Conservation (phyloP, 192 early-diverging fungal genomes). For the Fimicolochytrium jonesii region DNA sequence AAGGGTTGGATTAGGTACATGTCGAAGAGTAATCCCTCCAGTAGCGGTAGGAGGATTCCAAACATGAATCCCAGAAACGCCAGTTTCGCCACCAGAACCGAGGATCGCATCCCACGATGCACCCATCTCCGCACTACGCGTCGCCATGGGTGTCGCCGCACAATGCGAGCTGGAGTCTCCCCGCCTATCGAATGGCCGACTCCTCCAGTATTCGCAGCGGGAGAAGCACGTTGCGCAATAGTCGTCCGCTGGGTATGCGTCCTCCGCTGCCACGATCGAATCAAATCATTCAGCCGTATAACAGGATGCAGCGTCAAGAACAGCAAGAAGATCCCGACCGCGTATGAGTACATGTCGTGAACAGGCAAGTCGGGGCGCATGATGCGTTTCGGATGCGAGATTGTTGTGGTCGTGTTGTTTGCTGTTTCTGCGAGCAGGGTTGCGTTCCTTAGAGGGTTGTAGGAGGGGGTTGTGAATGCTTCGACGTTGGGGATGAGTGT, state of each 20-base stretch:
- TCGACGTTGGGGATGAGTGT: background rate
- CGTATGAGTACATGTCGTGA: slow-evolving; percentile 76
- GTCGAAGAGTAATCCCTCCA: slow-evolving; percentile 66
- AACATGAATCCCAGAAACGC: slow-evolving; percentile 49
- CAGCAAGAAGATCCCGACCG: slow-evolving; percentile 63
- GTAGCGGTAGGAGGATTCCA: slow-evolving; percentile 64
- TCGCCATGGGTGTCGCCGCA: background rate
- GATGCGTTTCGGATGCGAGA: background rate
- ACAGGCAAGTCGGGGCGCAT: slow-evolving; percentile 46
- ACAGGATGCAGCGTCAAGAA: slow-evolving; percentile 12
- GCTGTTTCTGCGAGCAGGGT: too few relatives aligned
- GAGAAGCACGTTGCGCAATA: too few relatives aligned
- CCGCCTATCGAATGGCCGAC: too few relatives aligned
- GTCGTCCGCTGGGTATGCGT: background rate
- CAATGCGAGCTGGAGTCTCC: background rate
- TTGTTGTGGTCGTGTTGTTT: background rate
- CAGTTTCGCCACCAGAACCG: slow-evolving; percentile 30
- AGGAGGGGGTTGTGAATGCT: background rate
- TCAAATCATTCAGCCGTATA: too few relatives aligned
- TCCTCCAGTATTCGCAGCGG: too few relatives aligned
- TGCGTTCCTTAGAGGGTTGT: background rate
- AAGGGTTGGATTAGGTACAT: slow-evolving; percentile 68
- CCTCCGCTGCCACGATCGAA: background rate
- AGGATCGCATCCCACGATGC: background rate
- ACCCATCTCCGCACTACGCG: slow-evolving; percentile 4